phyloP scores from a whole-genome alignment of 1,284 basidiomycete species.

The Puccinia coronata region DNA sequence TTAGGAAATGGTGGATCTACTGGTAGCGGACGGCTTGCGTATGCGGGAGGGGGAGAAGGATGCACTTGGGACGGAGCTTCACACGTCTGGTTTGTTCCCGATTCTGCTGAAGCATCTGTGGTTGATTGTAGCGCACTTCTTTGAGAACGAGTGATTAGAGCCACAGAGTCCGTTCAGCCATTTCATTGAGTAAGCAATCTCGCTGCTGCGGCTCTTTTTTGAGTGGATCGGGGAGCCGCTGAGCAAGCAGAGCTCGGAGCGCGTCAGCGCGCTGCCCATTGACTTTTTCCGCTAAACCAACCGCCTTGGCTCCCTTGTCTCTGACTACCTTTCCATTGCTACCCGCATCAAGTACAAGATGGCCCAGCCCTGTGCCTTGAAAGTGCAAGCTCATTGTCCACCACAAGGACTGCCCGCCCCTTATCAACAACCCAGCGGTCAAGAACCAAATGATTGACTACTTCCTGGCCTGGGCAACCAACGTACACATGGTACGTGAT shows the following conservation, averaged over 20 bases:
- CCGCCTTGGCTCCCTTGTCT: constrained; percentile 17
- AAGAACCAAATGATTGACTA: constrained; percentile 50
- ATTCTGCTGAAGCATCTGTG: constrained; percentile 72
- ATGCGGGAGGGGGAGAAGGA: constrained; percentile 75
- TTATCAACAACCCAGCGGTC: constrained; percentile 55
- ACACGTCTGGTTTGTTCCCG: constrained; percentile 69
- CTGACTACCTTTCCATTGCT: constrained; percentile 15
- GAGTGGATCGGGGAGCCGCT: constrained; percentile 68
- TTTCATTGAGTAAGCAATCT: constrained; percentile 73
- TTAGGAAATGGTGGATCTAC: constrained; percentile 69
- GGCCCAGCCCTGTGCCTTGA: constrained; percentile 72
- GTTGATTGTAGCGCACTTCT: constrained; percentile 64
- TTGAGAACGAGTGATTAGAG: constrained; percentile 46
- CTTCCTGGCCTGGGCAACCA: constrained; percentile 43
- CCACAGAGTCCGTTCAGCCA: constrained; percentile 62
- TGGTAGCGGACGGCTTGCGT: constrained; percentile 67
- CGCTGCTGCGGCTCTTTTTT: constrained; percentile 72
- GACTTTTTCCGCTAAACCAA: constrained; percentile 49
- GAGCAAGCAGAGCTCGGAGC: constrained; percentile 65
- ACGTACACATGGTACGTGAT: constrained; percentile 31
- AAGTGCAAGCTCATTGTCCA: constrained; percentile 70
- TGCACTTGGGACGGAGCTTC: constrained; percentile 75
- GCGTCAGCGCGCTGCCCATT: constrained; percentile 55
- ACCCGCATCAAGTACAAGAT: constrained; percentile 72
- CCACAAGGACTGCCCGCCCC: constrained; percentile 66